phyloP scores from a whole-genome alignment of 495 filamentous ascomycete genomes.

The Aspergillus panamensis region DNA sequence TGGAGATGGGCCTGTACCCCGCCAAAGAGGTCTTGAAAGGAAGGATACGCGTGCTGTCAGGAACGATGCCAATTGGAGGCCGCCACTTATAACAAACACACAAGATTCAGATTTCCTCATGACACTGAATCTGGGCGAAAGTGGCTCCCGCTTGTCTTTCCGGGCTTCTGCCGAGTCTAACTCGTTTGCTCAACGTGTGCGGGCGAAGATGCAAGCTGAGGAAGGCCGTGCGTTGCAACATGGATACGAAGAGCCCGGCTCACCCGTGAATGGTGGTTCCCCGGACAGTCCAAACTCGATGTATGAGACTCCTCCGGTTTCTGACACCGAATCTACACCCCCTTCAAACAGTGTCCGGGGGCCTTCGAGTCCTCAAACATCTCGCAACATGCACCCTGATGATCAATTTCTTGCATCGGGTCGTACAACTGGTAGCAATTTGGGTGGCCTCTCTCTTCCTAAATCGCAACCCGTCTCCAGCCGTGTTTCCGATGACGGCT shows the following conservation, averaged over 20 bases:
- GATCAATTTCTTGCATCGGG: constrained; percentile 20
- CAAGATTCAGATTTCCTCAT: constrained; percentile 41
- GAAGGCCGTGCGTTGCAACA: constrained; percentile 67
- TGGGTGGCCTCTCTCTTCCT: constrained; percentile 18
- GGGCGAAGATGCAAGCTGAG: constrained; percentile 68
- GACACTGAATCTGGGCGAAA: constrained; percentile 30
- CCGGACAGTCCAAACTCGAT: constrained; percentile 28
- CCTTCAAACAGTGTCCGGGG: constrained; percentile 24
- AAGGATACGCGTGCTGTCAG: constrained; percentile 18
- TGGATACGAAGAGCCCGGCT: constrained; percentile 29
- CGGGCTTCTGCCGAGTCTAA: constrained; percentile 40
- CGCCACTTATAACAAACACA: constrained; percentile 30
- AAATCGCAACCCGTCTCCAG: constrained; percentile 13
- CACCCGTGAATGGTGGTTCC: constrained; percentile 26
- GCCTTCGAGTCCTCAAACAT: constrained; percentile 14
- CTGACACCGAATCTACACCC: constrained; percentile 24
- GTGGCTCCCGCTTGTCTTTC: constrained; percentile 42
- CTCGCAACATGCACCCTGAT: constrained; percentile 6
- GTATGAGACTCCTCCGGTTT: constrained; percentile 32
- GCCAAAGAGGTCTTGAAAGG: constrained; percentile 9
- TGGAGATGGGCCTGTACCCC: constrained; percentile 16
- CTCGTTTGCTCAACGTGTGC: constrained; percentile 53
- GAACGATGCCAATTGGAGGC: constrained; percentile 24
- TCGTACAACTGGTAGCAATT: constrained; percentile 21
- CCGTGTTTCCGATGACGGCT: constrained; percentile 6